A percentile compares a stretch with the other conserved stretches of the same genome.
Conservation (phyloP, 2,329 filamentous ascomycete species). For the Tolypocladium album region DNA sequence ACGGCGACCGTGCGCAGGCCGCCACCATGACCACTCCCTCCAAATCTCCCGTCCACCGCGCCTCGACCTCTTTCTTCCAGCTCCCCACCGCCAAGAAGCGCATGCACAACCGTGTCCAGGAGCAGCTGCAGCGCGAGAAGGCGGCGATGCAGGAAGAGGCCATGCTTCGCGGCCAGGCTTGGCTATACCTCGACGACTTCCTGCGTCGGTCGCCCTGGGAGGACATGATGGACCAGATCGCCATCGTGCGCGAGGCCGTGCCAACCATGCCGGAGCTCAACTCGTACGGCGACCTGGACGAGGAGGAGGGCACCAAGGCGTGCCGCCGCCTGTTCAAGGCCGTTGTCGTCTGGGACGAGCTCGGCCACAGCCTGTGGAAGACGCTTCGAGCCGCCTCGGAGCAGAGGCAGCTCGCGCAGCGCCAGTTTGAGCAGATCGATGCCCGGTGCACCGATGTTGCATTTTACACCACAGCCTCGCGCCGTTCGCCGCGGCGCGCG, state of each 20-base stretch:
- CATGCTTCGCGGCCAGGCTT: conserved; percentile 17
- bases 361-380: conserved; percentile 24
- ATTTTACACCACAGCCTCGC: neutral
- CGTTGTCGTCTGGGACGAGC: conserved; percentile 25
- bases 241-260: conserved; percentile 20
- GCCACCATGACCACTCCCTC: neutral
- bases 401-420: conserved; percentile 5
- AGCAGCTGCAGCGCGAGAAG: conserved; percentile 8
- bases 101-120: conserved; percentile 9
- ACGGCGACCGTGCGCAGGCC: neutral
- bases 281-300: conserved; percentile 19
- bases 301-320: conserved; percentile 22
- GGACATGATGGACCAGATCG: conserved; percentile 20
- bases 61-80: conserved; percentile 11
- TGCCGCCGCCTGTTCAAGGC: conserved; percentile 26
- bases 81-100: conserved; percentile 7
- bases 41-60: neutral
- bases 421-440: neutral
- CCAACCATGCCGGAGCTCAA: conserved; percentile 22
- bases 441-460: neutral
- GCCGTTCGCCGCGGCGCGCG: neutral
- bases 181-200: conserved; percentile 20
- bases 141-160: conserved; percentile 19
- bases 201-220: conserved; percentile 17
- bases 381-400: conserved; percentile 9